Evolutionary conservation across 2,329 filamentous ascomycete species (phyloP), one percentile per base, ranked within the genome.

Genomic region (Fusarium drepaniforme): DNA sequence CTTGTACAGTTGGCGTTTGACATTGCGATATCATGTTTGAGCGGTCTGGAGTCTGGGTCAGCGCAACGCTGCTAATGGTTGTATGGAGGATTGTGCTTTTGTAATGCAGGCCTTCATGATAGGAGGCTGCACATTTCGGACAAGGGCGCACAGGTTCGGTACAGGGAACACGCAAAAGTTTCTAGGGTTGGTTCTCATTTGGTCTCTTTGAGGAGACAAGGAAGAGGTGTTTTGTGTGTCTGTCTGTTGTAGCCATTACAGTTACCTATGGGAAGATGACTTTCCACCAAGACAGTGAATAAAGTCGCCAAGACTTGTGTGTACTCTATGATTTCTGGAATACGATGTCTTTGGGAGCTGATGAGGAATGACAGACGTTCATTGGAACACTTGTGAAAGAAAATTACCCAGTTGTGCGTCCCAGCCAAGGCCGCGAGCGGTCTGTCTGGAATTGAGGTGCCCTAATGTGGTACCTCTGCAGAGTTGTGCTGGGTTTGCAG

Each of bases 11-110:
- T 61, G 74, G 71, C 64, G 70, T 75, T 74, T 28, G 63, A 62
- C 64, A 64, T 75, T 49, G 61, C 33, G 62, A 68, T 68, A 53
- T 68, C 18, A 59, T 64, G 28, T 61, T 74, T 42, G 65, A 76
- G 61, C 64, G 61, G 66, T 73, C 49, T 67, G 73, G 76, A 79
- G 77, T 78, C 71, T 72, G 46, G 67, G 73, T 68, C 35, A 68
- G 64, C 58, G 66, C 18, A 68, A 40, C 58, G 66, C 62, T 56
- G 66, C 42, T 70, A 76, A 76, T 75, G 69, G 69, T 42, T 46
- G 61, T 56, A 67, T 59, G 68, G 60, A 57, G 73, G 59, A 37
- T 49, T 30, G 63, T 60, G 63, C 56, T 67, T 67, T 65, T 56
- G 37, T 60, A 64, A 72, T 40, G 68, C 68, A 75, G 44, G 53